phyloP scores from a whole-genome alignment of 1,284 basidiomycete species.

The Rhodotorula sp. region DNA sequence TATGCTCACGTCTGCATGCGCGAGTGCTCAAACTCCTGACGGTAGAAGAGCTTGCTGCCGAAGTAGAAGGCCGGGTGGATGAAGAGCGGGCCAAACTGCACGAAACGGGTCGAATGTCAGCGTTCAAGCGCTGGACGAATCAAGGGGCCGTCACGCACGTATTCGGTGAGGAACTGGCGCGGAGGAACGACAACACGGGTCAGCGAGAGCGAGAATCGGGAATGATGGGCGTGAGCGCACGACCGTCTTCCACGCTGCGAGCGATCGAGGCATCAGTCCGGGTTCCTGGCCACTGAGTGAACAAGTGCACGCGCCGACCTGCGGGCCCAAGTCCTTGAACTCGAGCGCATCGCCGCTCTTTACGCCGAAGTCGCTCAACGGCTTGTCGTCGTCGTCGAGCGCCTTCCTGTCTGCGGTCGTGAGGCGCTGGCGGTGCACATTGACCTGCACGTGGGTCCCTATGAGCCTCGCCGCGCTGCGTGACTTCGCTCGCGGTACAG shows the following conservation, averaged over 20 bases:
- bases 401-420: slow-evolving; percentile 63
- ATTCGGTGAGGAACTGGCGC: slow-evolving; percentile 74
- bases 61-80: slow-evolving; percentile 88
- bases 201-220: slow-evolving; percentile 1
- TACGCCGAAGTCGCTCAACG: slow-evolving; percentile 62
- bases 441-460: too few species aligned
- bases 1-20: slow-evolving; percentile 67
- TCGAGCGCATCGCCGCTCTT: slow-evolving; percentile 63
- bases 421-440: slow-evolving; percentile 61
- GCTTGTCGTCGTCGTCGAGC: slow-evolving; percentile 60
- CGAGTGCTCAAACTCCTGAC: slow-evolving; percentile 69
- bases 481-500: background rate
- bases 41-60: slow-evolving; percentile 65
- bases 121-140: accelerated
- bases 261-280: background rate
- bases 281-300: too few species aligned
- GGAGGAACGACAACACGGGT: background rate
- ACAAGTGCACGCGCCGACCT: slow-evolving; percentile 58
- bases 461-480: too few species aligned
- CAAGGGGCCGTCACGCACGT: slow-evolving; percentile 58
- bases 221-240: slow-evolving; percentile 20
- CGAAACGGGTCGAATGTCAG: background rate
- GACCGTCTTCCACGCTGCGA: slow-evolving; percentile 68
- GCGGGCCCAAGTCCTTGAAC: slow-evolving; percentile 85
- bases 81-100: slow-evolving; percentile 81